Evolutionary conservation across 2,329 filamentous ascomycete genomes (phyloP).

Genomic region (Botryosphaeria dothidea): DNA sequence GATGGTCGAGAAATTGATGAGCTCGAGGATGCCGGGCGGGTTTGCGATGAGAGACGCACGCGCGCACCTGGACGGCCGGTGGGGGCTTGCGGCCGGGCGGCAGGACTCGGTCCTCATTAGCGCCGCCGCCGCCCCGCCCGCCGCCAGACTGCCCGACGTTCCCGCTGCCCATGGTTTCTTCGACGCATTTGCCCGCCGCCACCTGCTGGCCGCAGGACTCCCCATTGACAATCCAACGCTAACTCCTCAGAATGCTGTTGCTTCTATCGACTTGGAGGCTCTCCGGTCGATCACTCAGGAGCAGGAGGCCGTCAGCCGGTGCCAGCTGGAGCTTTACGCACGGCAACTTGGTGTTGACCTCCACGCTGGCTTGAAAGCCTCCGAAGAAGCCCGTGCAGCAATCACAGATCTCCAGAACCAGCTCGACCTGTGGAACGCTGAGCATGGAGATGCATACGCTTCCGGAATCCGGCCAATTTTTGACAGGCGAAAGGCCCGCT

Average conservation of each 20-base stretch:
- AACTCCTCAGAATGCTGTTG: constrained; percentile 3
- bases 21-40: constrained; percentile 23
- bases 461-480: constrained; percentile 25
- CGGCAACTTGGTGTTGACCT: constrained; percentile 22
- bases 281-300: constrained; percentile 22
- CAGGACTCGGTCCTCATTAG: constrained; percentile 24
- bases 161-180: constrained; percentile 22
- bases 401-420: constrained; percentile 23
- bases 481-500: constrained; percentile 23
- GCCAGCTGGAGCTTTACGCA: constrained; percentile 23
- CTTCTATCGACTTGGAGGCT: constrained; percentile 22
- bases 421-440: constrained; percentile 24
- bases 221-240: not conserved
- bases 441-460: constrained; percentile 25
- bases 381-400: constrained; percentile 21
- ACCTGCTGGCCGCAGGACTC: constrained; percentile 12
- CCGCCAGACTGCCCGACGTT: constrained; percentile 21
- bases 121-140: constrained; percentile 20
- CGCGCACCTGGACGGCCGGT: constrained; percentile 20
- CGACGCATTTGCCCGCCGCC: constrained; percentile 18
- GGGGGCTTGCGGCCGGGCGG: constrained; percentile 20
- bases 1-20: constrained; percentile 22
- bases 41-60: constrained; percentile 20
- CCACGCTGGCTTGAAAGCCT: constrained; percentile 19
- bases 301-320: constrained; percentile 22